These are phyloP conservation scores for Stemphylium lycopersici DNA, from an alignment of 2,329 filamentous ascomycete genomes.

Conservation along the genomic window DNA sequence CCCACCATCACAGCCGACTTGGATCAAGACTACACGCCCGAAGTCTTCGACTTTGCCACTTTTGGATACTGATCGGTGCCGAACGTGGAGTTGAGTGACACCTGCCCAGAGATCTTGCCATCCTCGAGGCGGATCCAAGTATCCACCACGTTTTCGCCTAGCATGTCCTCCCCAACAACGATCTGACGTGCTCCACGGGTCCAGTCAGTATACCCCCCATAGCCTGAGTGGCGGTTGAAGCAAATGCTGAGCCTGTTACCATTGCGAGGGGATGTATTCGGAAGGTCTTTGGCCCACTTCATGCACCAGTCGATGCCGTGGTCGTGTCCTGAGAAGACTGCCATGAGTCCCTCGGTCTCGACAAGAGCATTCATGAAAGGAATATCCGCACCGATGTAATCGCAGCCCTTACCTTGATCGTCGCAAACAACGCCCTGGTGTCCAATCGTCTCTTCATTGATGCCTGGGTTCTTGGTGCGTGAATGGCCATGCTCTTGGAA, in stretches of 20 bases:
- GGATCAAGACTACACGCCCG: conserved; percentile 7
- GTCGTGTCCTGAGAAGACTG: conserved; percentile 69
- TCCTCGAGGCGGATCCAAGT: conserved; percentile 69
- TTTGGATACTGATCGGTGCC: conserved; percentile 61
- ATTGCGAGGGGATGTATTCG: conserved; percentile 38
- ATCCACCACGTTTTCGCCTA: conserved; percentile 54
- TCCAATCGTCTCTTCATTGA: conserved; percentile 38
- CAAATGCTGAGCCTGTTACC: conserved; percentile 59
- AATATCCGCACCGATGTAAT: conserved; percentile 58
- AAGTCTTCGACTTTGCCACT: conserved; percentile 17
- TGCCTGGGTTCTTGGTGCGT: conserved; percentile 50
- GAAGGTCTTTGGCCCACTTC: conserved; percentile 45
- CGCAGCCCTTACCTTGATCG: conserved; percentile 22
- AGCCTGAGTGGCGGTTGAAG: conserved; percentile 70
- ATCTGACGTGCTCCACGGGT: conserved; percentile 66
- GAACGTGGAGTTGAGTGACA: conserved; percentile 66
- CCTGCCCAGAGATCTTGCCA: conserved; percentile 57
- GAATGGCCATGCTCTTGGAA: conserved; percentile 57
- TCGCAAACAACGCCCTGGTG: conserved; percentile 31
- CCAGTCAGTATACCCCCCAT: conserved; percentile 72
- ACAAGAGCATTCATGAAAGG: conserved; percentile 69
- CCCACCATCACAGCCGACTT: not conserved
- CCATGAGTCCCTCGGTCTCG: conserved; percentile 55
- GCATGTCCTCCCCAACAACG: conserved; percentile 52
- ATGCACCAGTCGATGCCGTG: conserved; percentile 56